Evolutionary conservation across 148 eudicot species (phyloP), one percentile per base, ranked within the genome.

Genomic region (Cornus controversa): DNA sequence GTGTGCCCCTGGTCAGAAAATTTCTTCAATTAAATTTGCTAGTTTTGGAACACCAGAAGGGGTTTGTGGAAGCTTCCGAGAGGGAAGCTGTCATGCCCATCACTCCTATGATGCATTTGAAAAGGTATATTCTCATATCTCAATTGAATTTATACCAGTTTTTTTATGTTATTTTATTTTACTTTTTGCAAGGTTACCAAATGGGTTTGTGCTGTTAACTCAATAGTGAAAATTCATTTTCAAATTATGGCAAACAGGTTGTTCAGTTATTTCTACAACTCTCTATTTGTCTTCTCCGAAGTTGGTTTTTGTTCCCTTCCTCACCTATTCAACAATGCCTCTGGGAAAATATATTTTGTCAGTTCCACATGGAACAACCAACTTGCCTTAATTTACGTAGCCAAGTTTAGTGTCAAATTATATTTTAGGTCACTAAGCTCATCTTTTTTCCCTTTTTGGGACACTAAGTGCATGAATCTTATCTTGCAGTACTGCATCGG

Each of bases 21-120:
- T 93, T 15, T 80, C 90, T 0, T 91, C 94, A 0, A 93, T 93
- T 42, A 93, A 93, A 79, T 93, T 93, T 84, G 97, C 94, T 42
- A 93, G 97, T 84, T 93, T 93, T 75, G 97, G 97, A 77, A 89
- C 97, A 29, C 94, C 97, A 0, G 82, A 86, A 81, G 97, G 97
- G 47, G 81, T 80, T 23, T 93, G 97, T 76, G 97, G 97, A 68
- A 89, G 80, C 84, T 93, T 78, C 78, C 76, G 78, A 22, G 83
- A 93, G 84, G 97, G 97, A 78, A 79, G 86, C 70, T 93, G 97
- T 81, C 97, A 93, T 76, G 97, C 97, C 72, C 84, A 77, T 79
- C 83, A 87, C 27, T 92, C 97, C 14, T 88, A 88, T 82, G 94
- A 91, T 75, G 83, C 83, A 25, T 93, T 93, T 73, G 81, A 86